phyloP scores from a whole-genome alignment of 1,284 basidiomycete genomes.

The Volvariella volvacea region DNA sequence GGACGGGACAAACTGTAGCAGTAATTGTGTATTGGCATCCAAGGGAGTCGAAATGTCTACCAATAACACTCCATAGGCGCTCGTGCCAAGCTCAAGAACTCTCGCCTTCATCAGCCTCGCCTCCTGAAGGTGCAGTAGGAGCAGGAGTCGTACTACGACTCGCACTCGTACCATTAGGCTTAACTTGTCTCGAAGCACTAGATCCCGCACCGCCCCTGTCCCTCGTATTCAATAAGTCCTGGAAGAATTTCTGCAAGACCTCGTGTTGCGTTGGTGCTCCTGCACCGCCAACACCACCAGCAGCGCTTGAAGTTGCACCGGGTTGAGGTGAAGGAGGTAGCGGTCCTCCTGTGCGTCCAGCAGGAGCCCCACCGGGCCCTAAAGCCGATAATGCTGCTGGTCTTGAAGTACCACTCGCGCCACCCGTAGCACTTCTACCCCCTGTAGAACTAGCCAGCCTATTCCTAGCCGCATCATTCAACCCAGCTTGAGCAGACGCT shows the following conservation, averaged over 20 bases:
- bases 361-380: constrained; percentile 18
- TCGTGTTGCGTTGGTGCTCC: constrained; percentile 65
- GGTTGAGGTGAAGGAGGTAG: constrained; percentile 36
- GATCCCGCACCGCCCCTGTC: constrained; percentile 34
- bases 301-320: constrained; percentile 34
- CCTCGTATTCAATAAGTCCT: constrained; percentile 67
- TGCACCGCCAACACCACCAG: constrained; percentile 10
- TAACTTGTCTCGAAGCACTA: constrained; percentile 7
- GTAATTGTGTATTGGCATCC: no score
- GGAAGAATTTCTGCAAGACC: constrained; percentile 82
- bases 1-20: no score
- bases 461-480: neutral
- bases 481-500: constrained; percentile 8
- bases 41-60: no score
- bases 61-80: no score
- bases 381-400: neutral
- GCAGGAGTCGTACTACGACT: no score
- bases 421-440: no score
- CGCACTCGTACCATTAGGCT: no score
- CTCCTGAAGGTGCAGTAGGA: no score
- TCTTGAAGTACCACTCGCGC: neutral
- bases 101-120: no score
- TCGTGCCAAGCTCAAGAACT: no score
- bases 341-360: constrained; percentile 15
- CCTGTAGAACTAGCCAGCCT: constrained; percentile 18